Evolutionary conservation across 2,329 filamentous ascomycete species (phyloP), one percentile per base, ranked within the genome.

Genomic region (Pezicula carpinea): DNA sequence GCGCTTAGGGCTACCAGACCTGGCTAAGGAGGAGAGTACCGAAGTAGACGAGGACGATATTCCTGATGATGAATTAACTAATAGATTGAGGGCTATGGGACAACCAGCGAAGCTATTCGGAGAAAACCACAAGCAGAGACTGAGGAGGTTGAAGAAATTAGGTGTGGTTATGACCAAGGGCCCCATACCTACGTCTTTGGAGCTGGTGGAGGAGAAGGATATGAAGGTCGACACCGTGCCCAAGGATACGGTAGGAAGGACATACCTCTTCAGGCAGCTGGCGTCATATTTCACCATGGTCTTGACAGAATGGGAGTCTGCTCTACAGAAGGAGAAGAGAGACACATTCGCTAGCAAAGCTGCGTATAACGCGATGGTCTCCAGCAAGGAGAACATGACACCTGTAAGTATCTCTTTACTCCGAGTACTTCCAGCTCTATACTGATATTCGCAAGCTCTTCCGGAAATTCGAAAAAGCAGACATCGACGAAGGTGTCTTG

Each of bases 271-370:
- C 70, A 78, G 92, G 10, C 92, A 99, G 67, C 75, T 99, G 47
- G 88, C 87, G 17, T 93, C 88, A 41, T 99, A 96, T 72, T 97
- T 99, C 71, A 95, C 88, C 44, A 89, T 99, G 82, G 82, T 99
- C n/a, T 73, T 99, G 48, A 79, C 76, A 38, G 92, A 95, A 66
- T 99, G 95, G 85, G 82, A 91, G 58, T 64, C 71, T 34, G 90
- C 91, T 5, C 79, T 99, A 59, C 80, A 80, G 5, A 81, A 87
- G 57, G 80, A 79, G 61, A 71, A 67, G 57, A 66, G 66, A 22
- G 76, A 82, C 45, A 91, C 87, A 22, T 85, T 83, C 55, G 82
- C 88, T 17, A 89, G 91, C 59, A 89, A 89, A 60, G 81, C 83
- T 53, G 93, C 93, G 5, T 83, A 86, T 58, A 85, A 79, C 60